Evolutionary conservation across 164 flowering plant genomes (phyloP), one percentile per base, ranked within the genome.

Genomic region (Sextonia rubra): DNA sequence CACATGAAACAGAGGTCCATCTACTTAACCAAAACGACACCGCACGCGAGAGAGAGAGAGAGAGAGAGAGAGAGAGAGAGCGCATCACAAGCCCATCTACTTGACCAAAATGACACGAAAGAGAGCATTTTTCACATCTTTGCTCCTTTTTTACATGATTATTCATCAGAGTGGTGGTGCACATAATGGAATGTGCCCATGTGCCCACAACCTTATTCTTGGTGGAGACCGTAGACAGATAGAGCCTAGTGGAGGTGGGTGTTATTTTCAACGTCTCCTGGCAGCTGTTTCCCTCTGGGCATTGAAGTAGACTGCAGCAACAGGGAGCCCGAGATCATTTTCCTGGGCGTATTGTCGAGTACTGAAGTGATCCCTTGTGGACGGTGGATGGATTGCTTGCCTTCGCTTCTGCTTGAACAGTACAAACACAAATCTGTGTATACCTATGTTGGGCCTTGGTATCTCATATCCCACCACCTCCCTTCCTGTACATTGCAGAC

Each of bases 211-310:
- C 44, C 44, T 37, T 37, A 37, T 37, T 37, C 8, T 37, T 37
- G 44, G 44, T 37, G 11, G 0, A 37, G 44, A 37, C 44, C 5
- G 11, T 4, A 37, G 44, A 37, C 44, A 37, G 44, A 17, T 17
- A 17, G 58, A 52, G 1, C 4, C 6, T 5, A 3, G 26, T 14
- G 9, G 30, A 63, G 15, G 26, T 63, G 25, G 64, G 25, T 52
- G 73, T 12, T 60, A 17, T 25, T 1, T 1, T 72, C 56, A 85
- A 56, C 98, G 98, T 72, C 92, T 82, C 77, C 94, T 84, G 1
- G 96, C 91, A 25, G 98, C 98, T 0, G 98, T 93, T 81, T 91
- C 97, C 74, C 98, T 85, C 56, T 91, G 98, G 44, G 88, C 86
- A 64, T 91, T 93, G 89, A 89, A 90, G 88, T 77, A 92, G 18